A percentile compares a stretch with the other conserved stretches of the same genome.
phyloP scores from a whole-genome alignment of 495 filamentous ascomycete species.

The Penicillium verhagenii region DNA sequence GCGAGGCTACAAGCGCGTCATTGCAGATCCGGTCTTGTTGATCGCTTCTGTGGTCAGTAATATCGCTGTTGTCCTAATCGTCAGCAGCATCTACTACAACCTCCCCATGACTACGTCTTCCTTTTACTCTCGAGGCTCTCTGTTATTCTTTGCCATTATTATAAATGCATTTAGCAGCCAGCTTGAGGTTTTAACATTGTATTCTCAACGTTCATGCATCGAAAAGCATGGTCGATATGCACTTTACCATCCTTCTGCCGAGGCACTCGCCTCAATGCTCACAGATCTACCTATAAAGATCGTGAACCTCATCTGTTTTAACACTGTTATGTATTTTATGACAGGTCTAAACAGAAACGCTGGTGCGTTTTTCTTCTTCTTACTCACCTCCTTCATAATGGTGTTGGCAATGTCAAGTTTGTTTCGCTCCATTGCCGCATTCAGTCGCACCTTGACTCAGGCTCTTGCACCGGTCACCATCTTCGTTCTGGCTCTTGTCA shows the following conservation, averaged over 20 bases:
- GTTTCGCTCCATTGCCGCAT: slow-evolving; percentile 80
- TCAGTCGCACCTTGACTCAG: slow-evolving; percentile 76
- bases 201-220: slow-evolving; percentile 82
- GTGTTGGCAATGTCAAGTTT: slow-evolving; percentile 72
- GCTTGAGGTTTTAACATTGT: slow-evolving; percentile 77
- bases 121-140: slow-evolving; percentile 74
- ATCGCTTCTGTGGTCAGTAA: slow-evolving; percentile 71
- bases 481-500: slow-evolving; percentile 76
- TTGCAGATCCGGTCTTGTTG: slow-evolving; percentile 70
- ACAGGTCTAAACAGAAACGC: neutral
- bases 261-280: slow-evolving; percentile 81
- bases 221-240: slow-evolving; percentile 90
- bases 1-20: slow-evolving; percentile 66
- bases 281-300: slow-evolving; percentile 71
- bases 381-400: slow-evolving; percentile 65
- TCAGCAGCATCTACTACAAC: slow-evolving; percentile 82
- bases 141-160: slow-evolving; percentile 86
- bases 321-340: slow-evolving; percentile 1
- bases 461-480: slow-evolving; percentile 81
- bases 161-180: slow-evolving; percentile 78
- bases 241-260: slow-evolving; percentile 83
- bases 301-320: neutral
- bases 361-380: slow-evolving; percentile 5
- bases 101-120: slow-evolving; percentile 57
- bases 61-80: slow-evolving; percentile 69